A percentile compares a stretch with the other conserved stretches of the same genome.
These are phyloP conservation scores for Diplodia seriata DNA, from an alignment of 2,329 filamentous ascomycete species.

Conservation along the genomic window DNA sequence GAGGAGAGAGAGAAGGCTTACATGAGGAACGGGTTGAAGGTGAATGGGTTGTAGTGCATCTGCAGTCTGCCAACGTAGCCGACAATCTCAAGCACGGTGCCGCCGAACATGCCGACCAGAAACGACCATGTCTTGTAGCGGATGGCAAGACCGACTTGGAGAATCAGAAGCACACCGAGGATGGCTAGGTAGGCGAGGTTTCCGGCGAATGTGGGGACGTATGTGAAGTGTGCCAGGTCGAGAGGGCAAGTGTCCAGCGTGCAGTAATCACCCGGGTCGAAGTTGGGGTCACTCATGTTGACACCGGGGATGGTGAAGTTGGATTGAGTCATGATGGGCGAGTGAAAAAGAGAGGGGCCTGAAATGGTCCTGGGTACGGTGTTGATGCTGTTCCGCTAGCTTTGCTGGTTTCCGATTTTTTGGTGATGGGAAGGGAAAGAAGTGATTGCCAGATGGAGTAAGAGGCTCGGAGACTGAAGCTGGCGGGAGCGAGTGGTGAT, in stretches of 20 bases:
- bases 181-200: conserved; percentile 61
- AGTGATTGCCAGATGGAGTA: background rate
- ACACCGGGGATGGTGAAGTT: background rate
- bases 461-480: background rate
- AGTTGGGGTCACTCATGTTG: background rate
- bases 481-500: background rate
- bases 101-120: conserved; percentile 57
- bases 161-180: conserved; percentile 57
- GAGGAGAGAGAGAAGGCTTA: conserved; percentile 44
- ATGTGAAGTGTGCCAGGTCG: conserved; percentile 59
- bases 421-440: background rate
- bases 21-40: conserved; percentile 57
- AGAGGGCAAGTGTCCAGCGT: conserved; percentile 53
- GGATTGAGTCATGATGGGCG: background rate
- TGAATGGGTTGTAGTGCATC: conserved; percentile 61
- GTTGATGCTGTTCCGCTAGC: background rate
- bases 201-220: conserved; percentile 59
- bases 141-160: conserved; percentile 58
- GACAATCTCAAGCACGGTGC: conserved; percentile 59
- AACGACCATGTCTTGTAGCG: conserved; percentile 64
- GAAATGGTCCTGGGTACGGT: background rate
- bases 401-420: background rate
- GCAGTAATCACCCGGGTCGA: conserved; percentile 11
- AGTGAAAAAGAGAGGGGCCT: background rate
- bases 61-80: conserved; percentile 64